phyloP scores from a whole-genome alignment of 177 flowering plant genomes.

The Vitis hybrid region DNA sequence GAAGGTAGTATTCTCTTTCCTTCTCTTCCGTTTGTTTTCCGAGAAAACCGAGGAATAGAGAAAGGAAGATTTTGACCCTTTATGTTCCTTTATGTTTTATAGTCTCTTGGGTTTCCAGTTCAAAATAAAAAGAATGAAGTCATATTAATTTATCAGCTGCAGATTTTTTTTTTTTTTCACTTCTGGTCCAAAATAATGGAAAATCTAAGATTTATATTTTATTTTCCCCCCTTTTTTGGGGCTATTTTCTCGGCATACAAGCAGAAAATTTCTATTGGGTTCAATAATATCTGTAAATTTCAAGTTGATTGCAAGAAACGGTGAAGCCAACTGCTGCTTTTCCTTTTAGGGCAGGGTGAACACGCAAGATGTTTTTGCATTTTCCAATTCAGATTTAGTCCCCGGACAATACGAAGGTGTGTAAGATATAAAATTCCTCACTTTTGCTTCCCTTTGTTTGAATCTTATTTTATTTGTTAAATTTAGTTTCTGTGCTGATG shows the following conservation, averaged over 20 bases:
- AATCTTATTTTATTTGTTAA: not conserved
- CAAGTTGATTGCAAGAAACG: not conserved
- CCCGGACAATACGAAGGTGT: conserved; percentile 96
- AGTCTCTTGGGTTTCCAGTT: too few species aligned
- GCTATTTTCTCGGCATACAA: too few species aligned
- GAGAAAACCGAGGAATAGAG: not conserved
- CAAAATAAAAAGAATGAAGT: too few species aligned
- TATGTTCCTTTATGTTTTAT: too few species aligned
- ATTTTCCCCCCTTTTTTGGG: not conserved
- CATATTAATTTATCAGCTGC: too few species aligned
- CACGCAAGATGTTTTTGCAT: conserved; percentile 69
- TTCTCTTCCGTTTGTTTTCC: not conserved
- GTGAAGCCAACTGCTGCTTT: not conserved
- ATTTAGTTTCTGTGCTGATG: not conserved
- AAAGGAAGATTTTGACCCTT: too few species aligned
- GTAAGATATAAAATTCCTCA: not conserved
- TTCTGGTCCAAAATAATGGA: too few species aligned
- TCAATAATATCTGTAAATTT: not conserved
- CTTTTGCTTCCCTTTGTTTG: not conserved
- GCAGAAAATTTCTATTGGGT: too few species aligned
- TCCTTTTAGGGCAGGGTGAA: conserved; percentile 74
- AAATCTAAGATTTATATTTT: too few species aligned
- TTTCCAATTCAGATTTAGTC: conserved; percentile 83
- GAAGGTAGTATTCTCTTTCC: conserved; percentile 46
- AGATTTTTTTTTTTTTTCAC: too few species aligned